Evolutionary conservation across 164 flowering plant species (phyloP).

Genomic region (Saururus chinensis): DNA sequence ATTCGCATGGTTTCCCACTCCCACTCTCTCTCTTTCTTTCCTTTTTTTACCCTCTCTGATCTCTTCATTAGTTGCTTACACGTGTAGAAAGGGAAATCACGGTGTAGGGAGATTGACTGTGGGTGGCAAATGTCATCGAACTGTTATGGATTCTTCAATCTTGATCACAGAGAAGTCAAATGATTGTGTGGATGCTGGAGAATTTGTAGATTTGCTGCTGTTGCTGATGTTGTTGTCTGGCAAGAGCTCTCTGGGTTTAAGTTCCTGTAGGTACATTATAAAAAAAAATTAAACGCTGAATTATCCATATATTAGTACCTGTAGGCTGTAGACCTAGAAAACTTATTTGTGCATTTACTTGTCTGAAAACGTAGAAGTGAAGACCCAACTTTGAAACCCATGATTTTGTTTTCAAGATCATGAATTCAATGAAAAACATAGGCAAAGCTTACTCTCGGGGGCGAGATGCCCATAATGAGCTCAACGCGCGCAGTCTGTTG

Average conservation of each 20-base stretch:
- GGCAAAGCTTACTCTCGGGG: conserved; percentile 68
- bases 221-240: conserved; percentile 37
- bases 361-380: too few species aligned
- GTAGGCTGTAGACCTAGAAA: neutral
- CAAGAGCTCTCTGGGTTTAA: conserved; percentile 49
- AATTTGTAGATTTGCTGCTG: conserved; percentile 47
- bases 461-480: conserved; percentile 89
- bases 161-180: conserved; percentile 13
- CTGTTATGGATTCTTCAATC: conserved; percentile 12
- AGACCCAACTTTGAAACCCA: too few species aligned
- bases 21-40: too few species aligned
- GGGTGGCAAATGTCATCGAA: conserved; percentile 14
- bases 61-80: neutral
- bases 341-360: neutral
- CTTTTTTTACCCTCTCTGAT: neutral
- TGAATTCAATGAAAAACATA: too few species aligned
- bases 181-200: conserved; percentile 51
- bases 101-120: neutral
- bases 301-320: neutral
- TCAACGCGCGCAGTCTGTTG: conserved; percentile 72
- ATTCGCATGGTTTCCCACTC: too few species aligned
- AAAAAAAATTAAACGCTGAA: neutral
- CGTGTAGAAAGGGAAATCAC: too few species aligned
- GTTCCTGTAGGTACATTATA: conserved; percentile 21
- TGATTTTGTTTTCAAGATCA: too few species aligned